Percentiles rank a stretch among this genome's conserved stretches.
Conservation (phyloP, 2,329 filamentous ascomycete species). For the Teratosphaeria destructans region DNA sequence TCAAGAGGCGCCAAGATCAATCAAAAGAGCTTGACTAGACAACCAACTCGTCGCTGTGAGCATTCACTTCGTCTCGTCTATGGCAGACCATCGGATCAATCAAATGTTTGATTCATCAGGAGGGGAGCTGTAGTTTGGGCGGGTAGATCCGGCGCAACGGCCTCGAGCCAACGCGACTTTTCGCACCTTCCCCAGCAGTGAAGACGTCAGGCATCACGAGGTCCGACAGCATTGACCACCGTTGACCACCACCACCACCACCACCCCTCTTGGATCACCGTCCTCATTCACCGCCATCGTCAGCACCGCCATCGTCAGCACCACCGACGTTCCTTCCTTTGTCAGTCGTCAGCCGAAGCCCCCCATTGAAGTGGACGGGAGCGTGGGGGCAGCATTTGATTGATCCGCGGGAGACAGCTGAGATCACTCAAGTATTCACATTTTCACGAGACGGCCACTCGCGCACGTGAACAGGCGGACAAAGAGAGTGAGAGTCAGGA, state of each 20-base stretch:
- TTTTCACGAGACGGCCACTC: no score
- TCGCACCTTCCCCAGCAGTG: background rate
- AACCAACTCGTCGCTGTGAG: no score
- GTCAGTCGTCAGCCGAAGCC: background rate
- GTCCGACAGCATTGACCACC: slow-evolving; percentile 1
- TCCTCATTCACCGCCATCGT: background rate
- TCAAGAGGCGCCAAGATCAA: background rate
- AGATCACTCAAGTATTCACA: background rate
- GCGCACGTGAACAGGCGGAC: background rate
- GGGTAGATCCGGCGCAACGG: background rate
- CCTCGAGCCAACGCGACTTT: background rate
- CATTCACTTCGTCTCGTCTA: background rate
- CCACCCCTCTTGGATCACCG: background rate
- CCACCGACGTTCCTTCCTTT: background rate
- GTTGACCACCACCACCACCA: background rate
- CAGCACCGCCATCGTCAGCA: background rate
- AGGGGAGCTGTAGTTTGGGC: background rate
- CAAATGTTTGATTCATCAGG: no score
- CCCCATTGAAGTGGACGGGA: background rate
- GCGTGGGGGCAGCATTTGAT: background rate
- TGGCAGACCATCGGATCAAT: background rate
- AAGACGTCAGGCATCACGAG: slow-evolving; percentile 1
- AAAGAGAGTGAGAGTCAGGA: background rate
- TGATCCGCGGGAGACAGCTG: background rate
- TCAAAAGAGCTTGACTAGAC: background rate